Conservation (phyloP, 129 eudicot genomes). For the Pulicaria dysenterica region DNA sequence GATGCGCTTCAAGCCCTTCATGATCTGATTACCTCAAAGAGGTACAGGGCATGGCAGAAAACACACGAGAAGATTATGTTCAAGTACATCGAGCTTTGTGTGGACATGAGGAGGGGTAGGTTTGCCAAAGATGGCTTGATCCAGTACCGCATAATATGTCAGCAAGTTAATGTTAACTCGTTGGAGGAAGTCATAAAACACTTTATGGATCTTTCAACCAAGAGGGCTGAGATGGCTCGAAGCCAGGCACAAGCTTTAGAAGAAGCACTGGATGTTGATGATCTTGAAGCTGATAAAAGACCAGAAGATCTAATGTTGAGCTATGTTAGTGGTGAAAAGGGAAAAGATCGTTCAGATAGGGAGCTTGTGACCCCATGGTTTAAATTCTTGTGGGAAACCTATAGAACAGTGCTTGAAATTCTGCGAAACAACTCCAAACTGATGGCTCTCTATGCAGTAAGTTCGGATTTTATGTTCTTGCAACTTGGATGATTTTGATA, state of each 20-base stretch:
- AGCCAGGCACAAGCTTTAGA: slow-evolving; percentile 91
- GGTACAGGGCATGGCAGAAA: slow-evolving; percentile 92
- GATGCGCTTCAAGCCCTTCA: slow-evolving; percentile 92
- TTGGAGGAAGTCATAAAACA: slow-evolving; percentile 94
- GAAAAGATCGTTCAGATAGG: slow-evolving; percentile 91
- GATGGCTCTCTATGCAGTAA: slow-evolving; percentile 81
- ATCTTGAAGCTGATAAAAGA: slow-evolving; percentile 90
- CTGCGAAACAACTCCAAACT: slow-evolving; percentile 81
- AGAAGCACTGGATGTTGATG: slow-evolving; percentile 92
- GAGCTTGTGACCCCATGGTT: slow-evolving; percentile 98
- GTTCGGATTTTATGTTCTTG: neutral
- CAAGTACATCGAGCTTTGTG: slow-evolving; percentile 87
- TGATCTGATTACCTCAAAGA: slow-evolving; percentile 79
- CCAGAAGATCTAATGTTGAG: slow-evolving; percentile 97
- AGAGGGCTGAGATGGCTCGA: slow-evolving; percentile 88
- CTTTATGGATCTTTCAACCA: slow-evolving; percentile 90
- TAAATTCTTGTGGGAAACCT: slow-evolving; percentile 91
- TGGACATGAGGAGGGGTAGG: slow-evolving; percentile 93
- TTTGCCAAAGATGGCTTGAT: slow-evolving; percentile 98
- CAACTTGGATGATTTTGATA: neutral
- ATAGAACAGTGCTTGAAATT: slow-evolving; percentile 85
- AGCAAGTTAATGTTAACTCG: slow-evolving; percentile 86
- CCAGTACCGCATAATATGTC: slow-evolving; percentile 88
- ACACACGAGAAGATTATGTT: slow-evolving; percentile 89
- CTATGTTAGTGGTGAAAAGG: slow-evolving; percentile 93